These are phyloP conservation scores for Fusarium sp. DNA, from an alignment of 2,329 filamentous ascomycete genomes.

Conservation along the genomic window DNA sequence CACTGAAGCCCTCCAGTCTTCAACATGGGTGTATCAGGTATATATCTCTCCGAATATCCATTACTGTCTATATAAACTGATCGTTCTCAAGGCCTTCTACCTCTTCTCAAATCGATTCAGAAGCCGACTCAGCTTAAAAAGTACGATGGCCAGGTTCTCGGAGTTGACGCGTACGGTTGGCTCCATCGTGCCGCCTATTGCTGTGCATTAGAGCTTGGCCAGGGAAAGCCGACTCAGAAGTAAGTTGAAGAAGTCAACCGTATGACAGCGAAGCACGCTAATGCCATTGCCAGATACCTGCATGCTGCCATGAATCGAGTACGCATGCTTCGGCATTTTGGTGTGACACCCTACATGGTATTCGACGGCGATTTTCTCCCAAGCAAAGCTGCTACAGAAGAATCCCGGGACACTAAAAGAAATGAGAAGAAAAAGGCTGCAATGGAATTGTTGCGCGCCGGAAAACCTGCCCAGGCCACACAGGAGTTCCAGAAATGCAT, in stretches of 20 bases:
- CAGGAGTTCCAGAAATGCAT: constrained; percentile 93
- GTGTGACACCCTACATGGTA: constrained; percentile 91
- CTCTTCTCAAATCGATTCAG: constrained; percentile 95
- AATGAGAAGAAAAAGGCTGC: constrained; percentile 81
- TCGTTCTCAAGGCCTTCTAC: constrained; percentile 74
- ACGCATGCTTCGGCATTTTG: constrained; percentile 92
- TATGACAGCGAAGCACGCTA: neutral
- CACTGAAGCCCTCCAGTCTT: constrained; percentile 15
- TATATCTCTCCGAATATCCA: neutral
- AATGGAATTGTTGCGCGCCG: constrained; percentile 81
- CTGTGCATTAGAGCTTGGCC: constrained; percentile 89
- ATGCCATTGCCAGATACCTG: constrained; percentile 71
- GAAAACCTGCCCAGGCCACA: constrained; percentile 82
- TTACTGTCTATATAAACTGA: constrained; percentile 28
- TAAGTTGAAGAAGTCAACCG: constrained; percentile 54
- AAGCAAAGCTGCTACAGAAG: constrained; percentile 90
- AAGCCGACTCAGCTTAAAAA: constrained; percentile 87
- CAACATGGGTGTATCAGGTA: constrained; percentile 53
- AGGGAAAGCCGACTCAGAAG: constrained; percentile 89
- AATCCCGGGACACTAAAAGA: constrained; percentile 76
- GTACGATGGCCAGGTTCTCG: constrained; percentile 86
- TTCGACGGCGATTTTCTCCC: constrained; percentile 97
- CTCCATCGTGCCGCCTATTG: constrained; percentile 91
- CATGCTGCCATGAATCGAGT: constrained; percentile 91
- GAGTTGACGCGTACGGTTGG: constrained; percentile 98